Percentiles rank a stretch among this genome's conserved stretches.
Evolutionary conservation across 2,329 filamentous ascomycete genomes (phyloP).

Genomic region (Pseudocercospora pini-densiflorae): DNA sequence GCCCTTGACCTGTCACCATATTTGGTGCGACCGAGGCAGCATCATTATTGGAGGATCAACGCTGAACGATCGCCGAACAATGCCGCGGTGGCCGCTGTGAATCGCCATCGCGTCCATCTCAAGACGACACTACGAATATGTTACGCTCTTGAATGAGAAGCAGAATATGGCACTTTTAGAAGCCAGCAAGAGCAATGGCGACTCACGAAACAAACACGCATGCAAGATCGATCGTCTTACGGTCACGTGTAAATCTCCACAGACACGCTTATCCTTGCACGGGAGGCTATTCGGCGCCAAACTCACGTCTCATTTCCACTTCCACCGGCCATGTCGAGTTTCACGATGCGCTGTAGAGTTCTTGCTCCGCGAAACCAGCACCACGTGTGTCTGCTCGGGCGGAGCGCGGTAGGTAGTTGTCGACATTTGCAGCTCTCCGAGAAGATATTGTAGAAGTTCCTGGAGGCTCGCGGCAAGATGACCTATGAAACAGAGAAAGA

Average conservation of each 20-base stretch:
- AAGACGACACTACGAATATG: no score
- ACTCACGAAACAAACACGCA: no score
- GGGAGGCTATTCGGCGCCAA: constrained; percentile 6
- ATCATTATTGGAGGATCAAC: no score
- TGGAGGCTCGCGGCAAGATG: neutral
- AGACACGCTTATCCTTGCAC: neutral
- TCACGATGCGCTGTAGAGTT: neutral
- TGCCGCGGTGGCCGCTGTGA: no score
- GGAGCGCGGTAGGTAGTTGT: neutral
- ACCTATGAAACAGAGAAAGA: neutral
- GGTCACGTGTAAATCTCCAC: no score
- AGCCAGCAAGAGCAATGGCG: no score
- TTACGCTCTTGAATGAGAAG: no score
- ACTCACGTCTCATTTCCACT: constrained; percentile 9
- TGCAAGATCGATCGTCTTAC: no score
- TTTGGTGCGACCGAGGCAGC: neutral
- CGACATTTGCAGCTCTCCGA: neutral
- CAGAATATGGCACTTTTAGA: no score
- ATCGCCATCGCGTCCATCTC: no score
- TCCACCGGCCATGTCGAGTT: neutral
- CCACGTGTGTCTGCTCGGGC: neutral
- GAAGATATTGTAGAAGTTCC: neutral
- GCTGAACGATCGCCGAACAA: no score
- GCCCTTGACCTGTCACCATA: neutral
- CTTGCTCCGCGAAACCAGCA: neutral